Evolutionary conservation across 495 filamentous ascomycete genomes (phyloP), one percentile per base, ranked within the genome.

Genomic region (Clohesyomyces aquaticus): DNA sequence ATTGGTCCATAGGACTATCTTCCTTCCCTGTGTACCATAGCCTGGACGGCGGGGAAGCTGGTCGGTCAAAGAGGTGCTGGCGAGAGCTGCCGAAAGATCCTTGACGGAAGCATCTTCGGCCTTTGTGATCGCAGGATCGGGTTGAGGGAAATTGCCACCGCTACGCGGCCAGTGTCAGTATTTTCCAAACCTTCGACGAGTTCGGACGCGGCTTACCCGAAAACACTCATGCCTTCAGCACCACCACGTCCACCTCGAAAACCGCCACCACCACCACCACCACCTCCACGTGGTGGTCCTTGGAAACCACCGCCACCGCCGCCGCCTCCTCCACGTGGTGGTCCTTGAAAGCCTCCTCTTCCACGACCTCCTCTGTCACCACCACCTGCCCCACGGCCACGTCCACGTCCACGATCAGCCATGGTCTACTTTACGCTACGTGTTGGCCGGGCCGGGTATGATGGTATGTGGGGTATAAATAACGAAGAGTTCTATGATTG

Each of bases 1-100:
- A 55, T 84, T 82, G 0, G 80, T 73, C 16, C 80, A 73, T 0
- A 83, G 67, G 0, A 73, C 55, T 21, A 79, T 72, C 1, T 38
- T 0, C 14, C 27, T 47, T 14, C 81, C 81, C 22, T 60, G n/a
- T 1, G 67, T 77, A 4, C 78, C 81, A 68, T 79, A 84, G 1
- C 71, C 76, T 10, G 77, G 78, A 2, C 80, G 76, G 0, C 65
- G 66, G 18, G 77, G 76, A 19, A 77, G 56, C 16, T 29, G 18
- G n/a, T 53, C 52, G 0, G 50, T 29, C 4, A 69, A 11, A 3
- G 61, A 60, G 2, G 43, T 41, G 9, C 14, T 19, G 12, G 64
- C 42, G 12, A 72, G 22, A 8, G 59, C 52, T 1, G 57, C 27
- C 1, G 50, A 52, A 22, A 59, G 16, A 25, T 61, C 52, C 14